Percentiles rank a stretch among this genome's conserved stretches.
Evolutionary conservation across 176 grass and related monocot genomes (phyloP).

Genomic region (Poa annua): DNA sequence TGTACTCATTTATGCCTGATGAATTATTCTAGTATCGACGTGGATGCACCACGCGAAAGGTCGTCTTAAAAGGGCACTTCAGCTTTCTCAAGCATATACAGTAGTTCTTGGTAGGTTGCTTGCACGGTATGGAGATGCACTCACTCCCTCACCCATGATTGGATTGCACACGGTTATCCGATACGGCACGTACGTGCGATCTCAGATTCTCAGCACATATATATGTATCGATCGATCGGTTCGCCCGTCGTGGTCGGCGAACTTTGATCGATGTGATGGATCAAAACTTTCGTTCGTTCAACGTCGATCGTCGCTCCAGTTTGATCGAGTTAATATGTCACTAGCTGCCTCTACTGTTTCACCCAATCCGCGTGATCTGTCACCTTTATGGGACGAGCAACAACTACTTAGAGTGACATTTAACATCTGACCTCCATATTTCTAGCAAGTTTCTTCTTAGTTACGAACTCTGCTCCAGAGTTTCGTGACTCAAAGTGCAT

Average conservation of each 20-base stretch:
- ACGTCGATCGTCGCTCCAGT: not conserved
- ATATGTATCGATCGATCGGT: not conserved
- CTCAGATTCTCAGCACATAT: not conserved
- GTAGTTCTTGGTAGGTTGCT: not conserved
- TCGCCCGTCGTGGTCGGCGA: not conserved
- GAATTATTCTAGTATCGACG: not conserved
- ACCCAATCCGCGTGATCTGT: not conserved
- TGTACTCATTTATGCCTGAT: too few species aligned
- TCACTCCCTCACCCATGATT: not conserved
- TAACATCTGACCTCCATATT: too few species aligned
- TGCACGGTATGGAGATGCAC: conserved; percentile 7
- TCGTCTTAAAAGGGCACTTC: not conserved
- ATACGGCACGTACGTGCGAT: not conserved
- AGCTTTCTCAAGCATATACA: not conserved
- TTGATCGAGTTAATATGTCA: not conserved
- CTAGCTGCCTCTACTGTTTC: not conserved
- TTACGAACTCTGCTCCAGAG: too few species aligned
- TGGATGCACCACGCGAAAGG: not conserved
- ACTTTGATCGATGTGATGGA: not conserved
- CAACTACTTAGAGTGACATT: too few species aligned
- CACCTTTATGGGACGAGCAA: too few species aligned
- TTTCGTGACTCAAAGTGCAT: not conserved
- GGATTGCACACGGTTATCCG: not conserved
- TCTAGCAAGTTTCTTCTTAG: too few species aligned
- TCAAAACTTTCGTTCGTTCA: not conserved